Percentiles rank a stretch among this genome's conserved stretches.
phyloP scores from a whole-genome alignment of 495 filamentous ascomycete genomes.

The Neurospora sp. region DNA sequence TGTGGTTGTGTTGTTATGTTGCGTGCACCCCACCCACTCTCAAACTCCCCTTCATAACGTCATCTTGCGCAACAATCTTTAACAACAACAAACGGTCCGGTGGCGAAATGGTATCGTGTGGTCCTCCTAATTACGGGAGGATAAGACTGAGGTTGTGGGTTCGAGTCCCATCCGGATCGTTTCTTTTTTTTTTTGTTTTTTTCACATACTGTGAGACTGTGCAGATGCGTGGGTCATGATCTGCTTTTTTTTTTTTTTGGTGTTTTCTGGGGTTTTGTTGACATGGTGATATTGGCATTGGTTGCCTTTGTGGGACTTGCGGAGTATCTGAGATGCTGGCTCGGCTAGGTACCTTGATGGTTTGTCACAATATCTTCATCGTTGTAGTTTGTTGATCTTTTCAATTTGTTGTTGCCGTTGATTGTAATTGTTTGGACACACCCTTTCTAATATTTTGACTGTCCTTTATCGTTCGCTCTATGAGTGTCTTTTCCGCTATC shows the following conservation, averaged over 20 bases:
- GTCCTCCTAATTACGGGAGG: not conserved
- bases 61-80: not conserved
- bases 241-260: not conserved
- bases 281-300: not conserved
- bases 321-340: too few species aligned
- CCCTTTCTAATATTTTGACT: fast-evolving
- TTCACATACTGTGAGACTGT: not conserved
- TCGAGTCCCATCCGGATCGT: not conserved
- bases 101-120: constrained; percentile 1
- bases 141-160: constrained; percentile 1
- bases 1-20: too few species aligned
- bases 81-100: not conserved
- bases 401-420: too few species aligned
- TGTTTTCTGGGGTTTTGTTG: not conserved
- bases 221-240: not conserved
- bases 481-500: not conserved
- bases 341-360: too few species aligned
- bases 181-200: not conserved
- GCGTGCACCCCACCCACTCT: not conserved
- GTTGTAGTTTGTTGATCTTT: too few species aligned
- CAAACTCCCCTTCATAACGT: not conserved
- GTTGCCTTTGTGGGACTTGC: not conserved
- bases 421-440: not conserved
- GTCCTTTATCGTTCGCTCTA: not conserved
- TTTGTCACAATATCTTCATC: too few species aligned